Base-by-base conservation (phyloP, 2,329 filamentous ascomycete species). In the Orbilia javanica region DNA sequence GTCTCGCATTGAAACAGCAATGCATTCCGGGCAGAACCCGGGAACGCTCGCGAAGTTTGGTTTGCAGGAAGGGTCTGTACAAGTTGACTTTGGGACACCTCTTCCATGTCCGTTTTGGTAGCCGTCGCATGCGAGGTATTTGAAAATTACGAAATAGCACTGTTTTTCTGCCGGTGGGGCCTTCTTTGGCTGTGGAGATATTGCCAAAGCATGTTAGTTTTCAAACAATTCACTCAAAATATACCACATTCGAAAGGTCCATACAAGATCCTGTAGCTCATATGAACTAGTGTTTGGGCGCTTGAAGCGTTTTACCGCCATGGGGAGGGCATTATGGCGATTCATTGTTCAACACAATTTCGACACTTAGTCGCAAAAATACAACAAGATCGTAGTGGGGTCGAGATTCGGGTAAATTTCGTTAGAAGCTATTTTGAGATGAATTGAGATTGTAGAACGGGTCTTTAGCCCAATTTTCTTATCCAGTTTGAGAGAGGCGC, bases 21-120 rank as follows among this genome's bases (percentile, higher is more conserved):
- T 66, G 36, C 73, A 77, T 22, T 70, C 48, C 15, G 73, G 73
- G 29, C 73, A 77, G 27, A 77, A 66, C 1, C 73, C 73, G 10
- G 60, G 29, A 3, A 70, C 42, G n/a, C 64, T 53, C 22, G 66
- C 34, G 11, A 77, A 36, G 34, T 42, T 66, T 25, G 73, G 65
- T 11, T 60, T 34, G 25, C 73, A 77, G 1, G 22, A 6, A 22
- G 66, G 57, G 11, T 77, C 66, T 48, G 48, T 71, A 31, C 73
- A 77, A 11, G 22, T 39, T 15, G 52, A 66, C 15, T 27, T 52
- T 3, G 73, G 65, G 29, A 66, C 10, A 7, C 57, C 64, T 11
- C 65, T 66, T 6, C 34, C 57, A 29, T 77, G 73, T 22, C 73
- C 73, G 22, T 77, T 71, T 42, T 77, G 66, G 20, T 60, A 65